Evolutionary conservation across 2,329 filamentous ascomycete species (phyloP), one percentile per base, ranked within the genome.

Genomic region (Hymenoscyphus fructigenus): DNA sequence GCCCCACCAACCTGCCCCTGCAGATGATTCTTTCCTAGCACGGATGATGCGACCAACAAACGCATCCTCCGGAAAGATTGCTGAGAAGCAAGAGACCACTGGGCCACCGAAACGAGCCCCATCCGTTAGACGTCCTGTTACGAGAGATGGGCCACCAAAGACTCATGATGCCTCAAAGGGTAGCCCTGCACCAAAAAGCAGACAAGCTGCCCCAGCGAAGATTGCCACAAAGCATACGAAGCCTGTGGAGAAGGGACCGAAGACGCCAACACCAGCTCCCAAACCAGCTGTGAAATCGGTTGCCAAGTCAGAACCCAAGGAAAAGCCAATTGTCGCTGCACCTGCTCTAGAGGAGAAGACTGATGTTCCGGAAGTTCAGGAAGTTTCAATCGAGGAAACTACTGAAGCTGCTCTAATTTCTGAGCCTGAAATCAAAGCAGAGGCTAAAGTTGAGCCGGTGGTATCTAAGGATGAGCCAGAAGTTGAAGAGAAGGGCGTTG

Each of bases 41-140:
- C 85, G 91, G 61, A 92, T 93, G 90, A 93, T 89, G 86, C 82
- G 90, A 50, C 91, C 91, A 1, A 93, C 91, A 0, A 85, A 89
- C 56, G 81, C 85, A 57, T 91, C 88, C 5, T 83, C 88, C 9
- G 88, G 82, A 68, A 92, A 91, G 78, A 84, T 84, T 0, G 80
- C 85, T 2, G 89, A 91, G 5, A 92, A 91, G 78, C 75, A 75
- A 0, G 78, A 53, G 9, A 68, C 78, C 0, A 84, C 84, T 0
- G 83, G 84, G 1, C 68, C 83, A 57, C 72, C 72, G n/a, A 75
- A 71, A 63, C 66, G 68, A 68, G 67, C 70, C 15, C 67, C 70
- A 47, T 71, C 71, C 4, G 65, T 68, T 2, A 73, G 70, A 59
- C 60, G 70, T 63, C 70, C 73, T 44, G 61, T 60, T 7, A 71